Conservation (phyloP, 169 alveolate genomes). For the Cryptosporidium viatorum region DNA sequence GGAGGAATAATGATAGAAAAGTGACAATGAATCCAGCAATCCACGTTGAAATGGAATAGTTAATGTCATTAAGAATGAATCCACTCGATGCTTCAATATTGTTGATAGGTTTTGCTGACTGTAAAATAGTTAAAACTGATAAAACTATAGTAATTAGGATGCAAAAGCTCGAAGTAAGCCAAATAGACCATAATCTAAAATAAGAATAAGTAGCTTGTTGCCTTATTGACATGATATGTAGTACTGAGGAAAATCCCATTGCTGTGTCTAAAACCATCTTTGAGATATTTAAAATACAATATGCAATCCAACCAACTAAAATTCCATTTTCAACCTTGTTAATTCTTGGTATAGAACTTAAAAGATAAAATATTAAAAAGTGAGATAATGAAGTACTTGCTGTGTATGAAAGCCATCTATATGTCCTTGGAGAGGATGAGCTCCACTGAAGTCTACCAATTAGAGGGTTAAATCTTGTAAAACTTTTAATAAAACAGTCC, state of each 20-base stretch:
- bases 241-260: conserved; percentile 14
- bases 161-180: conserved; percentile 64
- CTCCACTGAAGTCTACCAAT: conserved; percentile 64
- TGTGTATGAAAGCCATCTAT: conserved; percentile 64
- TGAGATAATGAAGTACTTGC: conserved; percentile 63
- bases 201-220: conserved; percentile 66
- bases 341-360: conserved; percentile 33
- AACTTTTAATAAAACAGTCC: conserved; percentile 37
- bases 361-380: conserved; percentile 44
- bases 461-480: conserved; percentile 37
- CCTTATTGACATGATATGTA: conserved; percentile 31
- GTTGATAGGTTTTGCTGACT: conserved; percentile 43
- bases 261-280: conserved; percentile 25
- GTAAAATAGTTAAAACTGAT: conserved; percentile 51
- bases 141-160: conserved; percentile 12
- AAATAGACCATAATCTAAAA: conserved; percentile 45
- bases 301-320: conserved; percentile 66
- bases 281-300: conserved; percentile 58
- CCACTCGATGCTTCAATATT: conserved; percentile 53
- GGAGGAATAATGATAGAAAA: conserved; percentile 31
- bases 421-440: conserved; percentile 59
- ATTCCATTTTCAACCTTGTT: conserved; percentile 55
- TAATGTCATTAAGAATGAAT: conserved; percentile 51
- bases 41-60: conserved; percentile 69
- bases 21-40: conserved; percentile 55